Evolutionary conservation across 148 eudicot species (phyloP).

Genomic region (Silene conica): DNA sequence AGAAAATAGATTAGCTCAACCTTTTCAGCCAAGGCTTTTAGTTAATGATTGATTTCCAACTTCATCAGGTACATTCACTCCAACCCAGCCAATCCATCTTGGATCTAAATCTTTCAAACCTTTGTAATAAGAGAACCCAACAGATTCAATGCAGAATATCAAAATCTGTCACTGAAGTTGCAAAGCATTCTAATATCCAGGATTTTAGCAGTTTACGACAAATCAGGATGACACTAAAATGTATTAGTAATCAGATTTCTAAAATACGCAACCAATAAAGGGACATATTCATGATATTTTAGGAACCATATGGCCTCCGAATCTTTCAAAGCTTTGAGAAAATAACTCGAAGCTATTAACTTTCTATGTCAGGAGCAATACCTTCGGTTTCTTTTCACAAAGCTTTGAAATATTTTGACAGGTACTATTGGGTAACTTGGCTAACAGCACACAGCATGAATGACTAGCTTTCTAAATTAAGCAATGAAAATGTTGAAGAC

Average conservation of each 20-base stretch:
- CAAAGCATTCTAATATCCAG: not conserved
- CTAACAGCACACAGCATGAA: no score
- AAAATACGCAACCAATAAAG: not conserved
- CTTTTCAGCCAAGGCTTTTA: constrained; percentile 70
- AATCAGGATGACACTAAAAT: no score
- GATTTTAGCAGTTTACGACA: no score
- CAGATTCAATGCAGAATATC: not conserved
- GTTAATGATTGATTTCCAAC: constrained; percentile 57
- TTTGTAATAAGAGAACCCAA: constrained; percentile 23
- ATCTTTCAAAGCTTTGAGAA: not conserved
- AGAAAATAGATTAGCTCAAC: constrained; percentile 19
- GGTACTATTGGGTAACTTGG: no score
- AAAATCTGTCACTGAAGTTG: not conserved
- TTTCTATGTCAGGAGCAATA: no score
- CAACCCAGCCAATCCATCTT: constrained; percentile 92
- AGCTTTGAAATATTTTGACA: not conserved
- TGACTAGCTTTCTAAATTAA: not conserved
- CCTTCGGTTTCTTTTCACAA: no score
- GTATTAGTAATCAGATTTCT: not conserved
- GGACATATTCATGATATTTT: not conserved
- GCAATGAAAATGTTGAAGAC: not conserved
- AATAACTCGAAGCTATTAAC: no score
- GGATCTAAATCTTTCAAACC: constrained; percentile 72
- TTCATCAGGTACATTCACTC: constrained; percentile 75
- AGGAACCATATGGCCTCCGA: not conserved